Evolutionary conservation across 129 eudicot species (phyloP).

Genomic region (Gnaphalium uliginosum): DNA sequence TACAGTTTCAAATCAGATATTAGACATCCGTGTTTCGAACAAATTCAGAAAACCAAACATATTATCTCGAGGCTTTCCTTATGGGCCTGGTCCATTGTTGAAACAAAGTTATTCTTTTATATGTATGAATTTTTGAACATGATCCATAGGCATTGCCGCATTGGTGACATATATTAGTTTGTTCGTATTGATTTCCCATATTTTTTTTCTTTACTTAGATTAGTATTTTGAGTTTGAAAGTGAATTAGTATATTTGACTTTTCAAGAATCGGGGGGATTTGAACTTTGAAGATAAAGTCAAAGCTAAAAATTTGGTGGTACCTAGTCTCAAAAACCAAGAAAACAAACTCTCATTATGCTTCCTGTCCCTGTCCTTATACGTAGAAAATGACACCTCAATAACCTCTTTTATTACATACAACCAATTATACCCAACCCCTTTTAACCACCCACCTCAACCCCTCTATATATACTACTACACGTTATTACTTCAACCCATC

Average conservation of each 20-base stretch:
- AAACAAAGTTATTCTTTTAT: no score
- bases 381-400: conserved; percentile 52
- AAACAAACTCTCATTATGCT: conserved; percentile 54
- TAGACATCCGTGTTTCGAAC: no score
- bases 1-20: no score
- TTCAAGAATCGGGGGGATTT: no score
- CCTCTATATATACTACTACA: conserved; percentile 29
- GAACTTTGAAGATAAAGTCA: conserved; percentile 25
- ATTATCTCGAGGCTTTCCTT: no score
- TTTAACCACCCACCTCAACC: conserved; percentile 16
- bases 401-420: conserved; percentile 36
- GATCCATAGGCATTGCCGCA: no score
- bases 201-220: neutral
- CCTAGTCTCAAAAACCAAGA: conserved; percentile 40
- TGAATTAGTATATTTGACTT: neutral
- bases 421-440: conserved; percentile 37
- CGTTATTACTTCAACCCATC: conserved; percentile 25
- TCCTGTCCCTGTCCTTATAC: conserved; percentile 41
- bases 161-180: no score
- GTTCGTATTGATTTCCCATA: no score
- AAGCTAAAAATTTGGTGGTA: conserved; percentile 33
- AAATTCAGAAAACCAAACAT: no score
- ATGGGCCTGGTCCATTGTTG: no score
- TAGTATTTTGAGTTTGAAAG: neutral
- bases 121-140: no score